These are phyloP conservation scores for Malassezia dermatis DNA, from an alignment of 1,284 basidiomycete genomes.

Conservation along the genomic window DNA sequence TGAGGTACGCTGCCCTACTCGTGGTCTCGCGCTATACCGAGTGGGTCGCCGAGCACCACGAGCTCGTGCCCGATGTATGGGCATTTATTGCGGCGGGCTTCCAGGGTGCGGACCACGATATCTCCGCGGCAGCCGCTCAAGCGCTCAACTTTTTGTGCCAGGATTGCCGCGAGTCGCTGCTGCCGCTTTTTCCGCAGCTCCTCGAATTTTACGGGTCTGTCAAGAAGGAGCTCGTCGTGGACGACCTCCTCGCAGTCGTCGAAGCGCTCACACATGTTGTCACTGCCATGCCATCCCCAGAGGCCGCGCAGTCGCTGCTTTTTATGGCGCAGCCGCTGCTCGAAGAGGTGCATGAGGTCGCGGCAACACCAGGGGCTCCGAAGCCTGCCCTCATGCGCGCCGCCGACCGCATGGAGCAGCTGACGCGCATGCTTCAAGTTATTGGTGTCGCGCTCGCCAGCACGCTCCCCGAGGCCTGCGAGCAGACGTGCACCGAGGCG, in stretches of 20 bases:
- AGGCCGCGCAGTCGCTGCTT: slow-evolving; percentile 68
- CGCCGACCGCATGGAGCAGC: slow-evolving; percentile 55
- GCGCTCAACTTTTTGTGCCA: slow-evolving; percentile 94
- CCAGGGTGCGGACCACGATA: slow-evolving; percentile 54
- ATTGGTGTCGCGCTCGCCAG: slow-evolving; percentile 16
- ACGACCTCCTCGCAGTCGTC: slow-evolving; percentile 81
- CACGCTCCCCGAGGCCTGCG: slow-evolving; percentile 64
- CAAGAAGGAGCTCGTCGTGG: slow-evolving; percentile 66
- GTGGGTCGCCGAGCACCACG: slow-evolving; percentile 84
- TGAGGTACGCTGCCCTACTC: slow-evolving; percentile 87
- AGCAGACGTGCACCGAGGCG: slow-evolving; percentile 64
- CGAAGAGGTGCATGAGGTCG: slow-evolving; percentile 49
- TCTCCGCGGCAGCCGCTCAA: slow-evolving; percentile 86
- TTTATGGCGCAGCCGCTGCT: slow-evolving; percentile 62
- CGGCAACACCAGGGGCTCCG: slow-evolving; percentile 35
- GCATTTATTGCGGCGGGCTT: slow-evolving; percentile 89
- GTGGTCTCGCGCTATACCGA: slow-evolving; percentile 93
- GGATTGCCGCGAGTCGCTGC: slow-evolving; percentile 79
- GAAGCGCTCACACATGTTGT: slow-evolving; percentile 93
- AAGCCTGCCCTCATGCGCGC: slow-evolving; percentile 59
- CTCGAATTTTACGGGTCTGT: slow-evolving; percentile 74
- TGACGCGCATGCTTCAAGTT: slow-evolving; percentile 34
- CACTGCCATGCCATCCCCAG: slow-evolving; percentile 70
- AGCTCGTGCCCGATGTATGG: slow-evolving; percentile 73
- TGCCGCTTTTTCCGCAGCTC: slow-evolving; percentile 80